These are phyloP conservation scores for Conticribra weissflogii DNA, from an alignment of 108 stramenopile species.

Conservation along the genomic window DNA sequence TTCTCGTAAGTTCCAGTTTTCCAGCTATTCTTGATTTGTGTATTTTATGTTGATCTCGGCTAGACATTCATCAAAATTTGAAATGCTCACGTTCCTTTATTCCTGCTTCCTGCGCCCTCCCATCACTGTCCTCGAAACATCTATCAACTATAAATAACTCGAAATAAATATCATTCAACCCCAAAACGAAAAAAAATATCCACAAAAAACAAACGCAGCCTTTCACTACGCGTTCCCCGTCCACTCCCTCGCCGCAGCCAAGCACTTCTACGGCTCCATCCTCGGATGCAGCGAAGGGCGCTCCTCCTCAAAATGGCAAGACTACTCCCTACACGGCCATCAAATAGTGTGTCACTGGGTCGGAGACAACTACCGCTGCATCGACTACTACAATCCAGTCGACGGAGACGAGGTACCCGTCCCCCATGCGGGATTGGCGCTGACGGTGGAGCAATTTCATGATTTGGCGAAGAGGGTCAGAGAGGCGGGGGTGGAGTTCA, in stretches of 20 bases:
- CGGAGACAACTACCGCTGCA: slow-evolving; percentile 89
- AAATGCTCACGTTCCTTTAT: background rate
- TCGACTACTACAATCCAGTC: slow-evolving; percentile 97
- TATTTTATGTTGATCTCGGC: background rate
- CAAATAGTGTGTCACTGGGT: slow-evolving; percentile 97
- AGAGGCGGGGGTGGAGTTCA: slow-evolving; percentile 74
- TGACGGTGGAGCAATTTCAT: slow-evolving; percentile 92
- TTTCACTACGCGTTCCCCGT: slow-evolving; percentile 98
- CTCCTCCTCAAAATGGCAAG: slow-evolving; percentile 93
- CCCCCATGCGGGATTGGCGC: slow-evolving; percentile 93
- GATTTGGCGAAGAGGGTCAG: slow-evolving; percentile 79
- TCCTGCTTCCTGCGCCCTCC: background rate
- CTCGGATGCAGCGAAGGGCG: slow-evolving; percentile 92
- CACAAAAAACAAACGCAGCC: too few relatives aligned
- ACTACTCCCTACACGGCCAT: slow-evolving; percentile 94
- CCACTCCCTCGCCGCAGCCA: slow-evolving; percentile 89
- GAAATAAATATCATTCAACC: too few relatives aligned
- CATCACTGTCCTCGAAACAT: too few relatives aligned
- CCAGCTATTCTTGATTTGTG: background rate
- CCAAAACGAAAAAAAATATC: too few relatives aligned
- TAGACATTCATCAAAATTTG: background rate
- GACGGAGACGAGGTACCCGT: slow-evolving; percentile 99
- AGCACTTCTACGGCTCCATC: slow-evolving; percentile 89
- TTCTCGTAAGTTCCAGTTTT: slow-evolving; percentile 40
- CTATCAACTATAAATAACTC: too few relatives aligned